A percentile compares a stretch with the other conserved stretches of the same genome.
Conservation (phyloP, 345 rosid genomes). For the Salix suchowensis region DNA sequence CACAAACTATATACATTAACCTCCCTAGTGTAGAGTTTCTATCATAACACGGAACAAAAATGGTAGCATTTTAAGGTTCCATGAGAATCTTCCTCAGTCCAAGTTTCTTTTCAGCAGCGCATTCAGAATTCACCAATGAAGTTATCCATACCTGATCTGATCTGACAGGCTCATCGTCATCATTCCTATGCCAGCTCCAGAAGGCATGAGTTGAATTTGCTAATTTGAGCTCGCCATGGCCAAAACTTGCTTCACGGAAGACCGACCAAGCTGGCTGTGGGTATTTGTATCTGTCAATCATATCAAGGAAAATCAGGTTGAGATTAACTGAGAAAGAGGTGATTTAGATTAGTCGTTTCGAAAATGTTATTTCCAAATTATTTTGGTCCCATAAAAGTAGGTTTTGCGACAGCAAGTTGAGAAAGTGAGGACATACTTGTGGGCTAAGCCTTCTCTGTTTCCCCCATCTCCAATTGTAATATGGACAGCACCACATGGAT, state of each 20-base stretch:
- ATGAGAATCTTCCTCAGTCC: conserved; percentile 48
- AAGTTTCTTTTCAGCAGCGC: conserved; percentile 37
- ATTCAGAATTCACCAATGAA: conserved; percentile 58
- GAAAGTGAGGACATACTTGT: conserved; percentile 37
- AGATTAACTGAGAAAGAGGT: neutral
- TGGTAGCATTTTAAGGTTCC: conserved; percentile 32
- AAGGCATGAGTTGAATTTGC: conserved; percentile 73
- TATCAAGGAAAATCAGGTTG: neutral
- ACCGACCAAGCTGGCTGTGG: conserved; percentile 88
- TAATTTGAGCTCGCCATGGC: conserved; percentile 82
- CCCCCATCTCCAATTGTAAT: conserved; percentile 95
- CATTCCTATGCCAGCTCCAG: conserved; percentile 98
- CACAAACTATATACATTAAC: neutral
- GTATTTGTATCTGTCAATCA: conserved; percentile 41
- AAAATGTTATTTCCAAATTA: neutral
- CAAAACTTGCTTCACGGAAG: conserved; percentile 96
- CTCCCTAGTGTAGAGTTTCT: neutral
- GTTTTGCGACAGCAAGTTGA: neutral
- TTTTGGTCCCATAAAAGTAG: neutral
- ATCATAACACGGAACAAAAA: neutral
- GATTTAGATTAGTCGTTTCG: neutral
- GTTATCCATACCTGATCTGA: conserved; percentile 86
- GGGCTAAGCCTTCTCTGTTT: conserved; percentile 86
- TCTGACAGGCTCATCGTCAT: conserved; percentile 81
- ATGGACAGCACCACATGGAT: conserved; percentile 76